phyloP scores from a whole-genome alignment of 2,329 filamentous ascomycete genomes.

The Cordyceps javanica region DNA sequence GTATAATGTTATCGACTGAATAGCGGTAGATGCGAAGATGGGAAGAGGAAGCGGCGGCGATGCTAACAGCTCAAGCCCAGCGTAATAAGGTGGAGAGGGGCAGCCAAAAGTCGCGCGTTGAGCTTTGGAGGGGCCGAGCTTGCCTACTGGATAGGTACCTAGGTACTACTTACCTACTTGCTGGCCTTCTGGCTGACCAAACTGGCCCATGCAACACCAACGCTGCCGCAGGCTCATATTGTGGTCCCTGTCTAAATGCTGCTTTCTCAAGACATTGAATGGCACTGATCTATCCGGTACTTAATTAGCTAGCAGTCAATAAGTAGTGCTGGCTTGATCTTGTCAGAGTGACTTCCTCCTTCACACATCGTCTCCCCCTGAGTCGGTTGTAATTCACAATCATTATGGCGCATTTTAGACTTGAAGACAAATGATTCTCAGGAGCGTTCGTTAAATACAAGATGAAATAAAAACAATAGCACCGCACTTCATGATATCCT shows the following conservation, averaged over 20 bases:
- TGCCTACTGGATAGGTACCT: background rate
- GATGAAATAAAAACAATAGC: background rate
- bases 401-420: background rate
- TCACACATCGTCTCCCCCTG: no score
- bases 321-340: no score
- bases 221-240: no score
- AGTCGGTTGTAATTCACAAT: background rate
- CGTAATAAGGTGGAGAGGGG: constrained; percentile 3
- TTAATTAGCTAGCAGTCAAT: no score
- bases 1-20: background rate
- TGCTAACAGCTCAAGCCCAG: background rate
- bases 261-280: no score
- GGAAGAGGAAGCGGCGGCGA: background rate
- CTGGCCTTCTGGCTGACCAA: no score
- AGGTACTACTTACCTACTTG: no score
- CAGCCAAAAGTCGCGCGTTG: constrained; percentile 11
- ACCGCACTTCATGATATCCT: constrained; percentile 6
- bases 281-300: no score
- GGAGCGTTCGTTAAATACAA: background rate
- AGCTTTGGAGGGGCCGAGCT: background rate
- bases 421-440: background rate
- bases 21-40: background rate
- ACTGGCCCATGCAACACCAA: no score
- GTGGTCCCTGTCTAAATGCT: no score
- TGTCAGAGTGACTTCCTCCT: no score